Evolutionary conservation across 257 asterid species (phyloP), one percentile per base, ranked within the genome.

Genomic region (Henckelia pumila): DNA sequence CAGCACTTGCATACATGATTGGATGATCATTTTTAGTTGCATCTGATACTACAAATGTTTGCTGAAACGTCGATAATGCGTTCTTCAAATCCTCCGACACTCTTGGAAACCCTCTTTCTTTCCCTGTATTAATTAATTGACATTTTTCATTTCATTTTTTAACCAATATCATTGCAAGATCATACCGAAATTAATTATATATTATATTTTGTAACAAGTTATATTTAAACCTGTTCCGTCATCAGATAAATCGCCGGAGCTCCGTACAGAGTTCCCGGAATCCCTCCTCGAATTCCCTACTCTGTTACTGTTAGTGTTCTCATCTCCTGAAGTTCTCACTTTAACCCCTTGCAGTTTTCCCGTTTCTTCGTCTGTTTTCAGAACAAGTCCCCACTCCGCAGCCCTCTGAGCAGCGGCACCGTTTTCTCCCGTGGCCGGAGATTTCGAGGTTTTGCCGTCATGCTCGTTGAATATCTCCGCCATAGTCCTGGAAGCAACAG

Each of bases 1-100:
- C 99, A 23, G 97, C 99, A 79, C 99, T 94, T 32, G 97, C 99
- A 69, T 94, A 91, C 91, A 94, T 23, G 13, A 94, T 94, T 2
- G 97, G 99, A 66, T 69, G 71, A 73, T 93, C 98, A 9, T 88
- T 82, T 69, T 94, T 94, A 0, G 89, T 85, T 4, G 99, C 99
- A 79, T 94, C 99, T 20, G 99, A 85, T 26, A 94, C 99, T 8
- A 94, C 97, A 75, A 94, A 94, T 26, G 99, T 94, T 61, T 94
- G 99, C 70, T 94, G 99, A 78, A 94, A 94, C 63, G 99, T 71
- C 0, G 99, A 94, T 28, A 94, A 64, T 9, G 99, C 99, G 69
- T 91, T 96, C 68, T 73, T 91, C 76, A 94, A 63, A 47, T 94
- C 97, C 77, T 94, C 95, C 1, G 97, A 88, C 2, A 91, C 95